Evolutionary conservation across 2,329 filamentous ascomycete genomes (phyloP).

Genomic region (Microcera coccophila): DNA sequence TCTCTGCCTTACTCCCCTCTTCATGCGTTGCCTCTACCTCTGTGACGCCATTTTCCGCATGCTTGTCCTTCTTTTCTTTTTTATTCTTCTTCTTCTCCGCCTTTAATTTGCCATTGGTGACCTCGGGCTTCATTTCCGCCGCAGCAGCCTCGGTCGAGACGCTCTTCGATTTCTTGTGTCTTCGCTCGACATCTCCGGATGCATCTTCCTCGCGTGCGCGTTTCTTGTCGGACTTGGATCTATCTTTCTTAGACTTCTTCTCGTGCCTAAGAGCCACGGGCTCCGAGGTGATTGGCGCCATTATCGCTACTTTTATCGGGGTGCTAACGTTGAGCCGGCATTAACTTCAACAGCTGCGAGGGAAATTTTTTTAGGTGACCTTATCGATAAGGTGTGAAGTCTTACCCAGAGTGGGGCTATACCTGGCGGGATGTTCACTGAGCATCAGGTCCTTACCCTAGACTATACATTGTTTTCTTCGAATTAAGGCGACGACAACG

Average conservation of each 20-base stretch:
- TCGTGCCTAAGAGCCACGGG: slow-evolving; percentile 32
- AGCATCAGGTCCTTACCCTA: too few species aligned
- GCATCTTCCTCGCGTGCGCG: slow-evolving; percentile 43
- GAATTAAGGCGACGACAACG: too few species aligned
- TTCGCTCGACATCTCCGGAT: slow-evolving; percentile 39
- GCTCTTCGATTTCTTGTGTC: slow-evolving; percentile 50
- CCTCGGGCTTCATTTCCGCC: slow-evolving; percentile 18
- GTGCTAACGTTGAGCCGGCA: neutral
- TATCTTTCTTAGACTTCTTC: slow-evolving; percentile 39
- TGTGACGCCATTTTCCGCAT: slow-evolving; percentile 10
- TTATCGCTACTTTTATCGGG: slow-evolving; percentile 20
- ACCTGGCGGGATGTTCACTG: too few species aligned
- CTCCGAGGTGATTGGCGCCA: slow-evolving; percentile 34
- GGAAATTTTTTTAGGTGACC: slow-evolving; percentile 2
- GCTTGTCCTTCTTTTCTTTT: slow-evolving; percentile 29
- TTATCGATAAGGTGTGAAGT: slow-evolving; percentile 5
- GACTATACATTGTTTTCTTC: too few species aligned
- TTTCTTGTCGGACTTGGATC: slow-evolving; percentile 35
- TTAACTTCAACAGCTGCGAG: neutral
- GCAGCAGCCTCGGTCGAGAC: slow-evolving; percentile 31
- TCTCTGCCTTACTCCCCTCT: slow-evolving; percentile 23
- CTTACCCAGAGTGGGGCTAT: neutral
- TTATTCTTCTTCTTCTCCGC: slow-evolving; percentile 30
- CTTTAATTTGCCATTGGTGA: slow-evolving; percentile 30
- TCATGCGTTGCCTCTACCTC: slow-evolving; percentile 9